Conservation (phyloP, 2,329 filamentous ascomycete species). For the Fusarium veterinarium region DNA sequence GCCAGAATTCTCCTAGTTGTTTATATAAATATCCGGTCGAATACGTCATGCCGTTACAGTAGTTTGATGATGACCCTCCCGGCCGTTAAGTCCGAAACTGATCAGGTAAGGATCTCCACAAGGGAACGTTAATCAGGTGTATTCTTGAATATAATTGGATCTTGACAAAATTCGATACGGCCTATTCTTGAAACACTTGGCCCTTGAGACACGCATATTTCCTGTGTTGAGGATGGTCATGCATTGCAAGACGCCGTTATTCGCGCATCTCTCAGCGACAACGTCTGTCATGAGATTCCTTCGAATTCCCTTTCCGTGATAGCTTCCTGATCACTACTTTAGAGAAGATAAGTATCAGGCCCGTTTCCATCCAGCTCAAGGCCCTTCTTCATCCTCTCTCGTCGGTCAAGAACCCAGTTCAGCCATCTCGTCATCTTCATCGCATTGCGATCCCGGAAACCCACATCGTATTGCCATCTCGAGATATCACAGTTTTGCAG, state of each 20-base stretch:
- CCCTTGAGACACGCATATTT: too few relatives aligned
- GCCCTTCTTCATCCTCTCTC: not conserved
- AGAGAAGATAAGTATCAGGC: rapidly evolving
- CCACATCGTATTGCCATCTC: not conserved
- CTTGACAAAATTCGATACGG: not conserved
- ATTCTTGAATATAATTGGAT: not conserved
- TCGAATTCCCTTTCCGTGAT: not conserved
- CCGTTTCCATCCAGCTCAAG: not conserved
- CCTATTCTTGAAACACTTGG: too few relatives aligned
- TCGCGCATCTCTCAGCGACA: too few relatives aligned
- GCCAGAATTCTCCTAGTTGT: too few relatives aligned
- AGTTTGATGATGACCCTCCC: not conserved
- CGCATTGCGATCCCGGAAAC: not conserved
- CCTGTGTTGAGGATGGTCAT: too few relatives aligned
- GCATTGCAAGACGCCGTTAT: too few relatives aligned
- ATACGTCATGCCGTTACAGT: slow-evolving; percentile 7
- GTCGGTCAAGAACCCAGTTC: not conserved
- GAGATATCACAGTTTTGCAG: not conserved
- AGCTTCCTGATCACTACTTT: not conserved
- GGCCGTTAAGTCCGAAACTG: not conserved
- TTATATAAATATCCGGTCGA: not conserved
- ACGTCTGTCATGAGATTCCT: too few relatives aligned
- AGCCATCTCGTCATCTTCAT: not conserved
- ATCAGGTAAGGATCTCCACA: not conserved
- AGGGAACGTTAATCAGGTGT: not conserved